A percentile compares a stretch with the other conserved stretches of the same genome.
These are phyloP conservation scores for Colletotrichum filicis DNA, from an alignment of 2,329 filamentous ascomycete species.

Conservation along the genomic window DNA sequence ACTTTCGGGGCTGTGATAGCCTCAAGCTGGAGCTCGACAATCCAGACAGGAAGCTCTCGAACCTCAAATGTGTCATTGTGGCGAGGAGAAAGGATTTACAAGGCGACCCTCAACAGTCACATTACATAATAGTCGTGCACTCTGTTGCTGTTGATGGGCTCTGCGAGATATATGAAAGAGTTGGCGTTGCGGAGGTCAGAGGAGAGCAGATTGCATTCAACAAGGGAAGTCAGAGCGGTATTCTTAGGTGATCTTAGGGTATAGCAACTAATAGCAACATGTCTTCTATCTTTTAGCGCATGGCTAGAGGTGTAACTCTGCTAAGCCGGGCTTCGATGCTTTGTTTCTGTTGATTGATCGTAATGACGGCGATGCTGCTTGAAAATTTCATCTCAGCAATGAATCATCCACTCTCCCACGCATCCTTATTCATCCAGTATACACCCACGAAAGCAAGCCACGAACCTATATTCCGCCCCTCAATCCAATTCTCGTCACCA, in stretches of 20 bases:
- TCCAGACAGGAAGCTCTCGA: not conserved
- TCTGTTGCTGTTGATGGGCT: not conserved
- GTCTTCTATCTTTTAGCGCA: not conserved
- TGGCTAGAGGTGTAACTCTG: not conserved
- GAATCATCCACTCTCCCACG: too few species aligned
- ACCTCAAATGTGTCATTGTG: slow-evolving; percentile 3
- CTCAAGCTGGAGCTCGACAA: not conserved
- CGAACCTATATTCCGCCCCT: too few species aligned
- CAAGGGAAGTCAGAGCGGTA: not conserved
- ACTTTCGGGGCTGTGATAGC: not conserved
- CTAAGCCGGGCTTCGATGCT: too few species aligned
- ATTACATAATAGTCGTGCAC: not conserved
- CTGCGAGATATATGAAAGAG: not conserved
- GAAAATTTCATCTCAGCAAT: too few species aligned
- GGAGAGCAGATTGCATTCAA: slow-evolving; percentile 1
- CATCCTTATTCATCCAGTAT: too few species aligned
- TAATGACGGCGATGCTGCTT: too few species aligned
- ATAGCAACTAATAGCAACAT: not conserved
- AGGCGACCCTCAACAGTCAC: not conserved
- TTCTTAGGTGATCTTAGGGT: not conserved
- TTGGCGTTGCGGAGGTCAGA: not conserved
- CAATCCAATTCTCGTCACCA: too few species aligned
- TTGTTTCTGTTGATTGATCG: too few species aligned
- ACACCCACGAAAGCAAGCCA: too few species aligned
- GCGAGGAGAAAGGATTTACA: not conserved